Conservation (phyloP, 345 rosid species). For the Gossypium bickii region DNA sequence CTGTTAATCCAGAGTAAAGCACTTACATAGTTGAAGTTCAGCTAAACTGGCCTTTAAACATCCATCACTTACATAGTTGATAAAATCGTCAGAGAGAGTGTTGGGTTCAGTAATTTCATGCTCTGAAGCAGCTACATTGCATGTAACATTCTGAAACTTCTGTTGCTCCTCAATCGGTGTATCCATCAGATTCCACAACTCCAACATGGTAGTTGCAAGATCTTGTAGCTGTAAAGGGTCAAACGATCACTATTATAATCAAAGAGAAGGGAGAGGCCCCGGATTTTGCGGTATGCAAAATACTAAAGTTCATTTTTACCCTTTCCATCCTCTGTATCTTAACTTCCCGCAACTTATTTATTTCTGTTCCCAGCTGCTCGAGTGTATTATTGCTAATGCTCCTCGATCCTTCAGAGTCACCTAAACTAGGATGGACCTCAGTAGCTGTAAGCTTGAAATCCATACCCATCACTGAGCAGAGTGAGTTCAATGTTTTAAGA, state of each 20-base stretch:
- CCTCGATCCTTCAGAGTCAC: conserved; percentile 46
- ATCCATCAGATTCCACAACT: conserved; percentile 98
- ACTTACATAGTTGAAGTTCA: not conserved
- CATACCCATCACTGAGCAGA: conserved; percentile 72
- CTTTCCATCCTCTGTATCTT: conserved; percentile 84
- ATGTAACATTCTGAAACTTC: conserved; percentile 76
- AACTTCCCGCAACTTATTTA: conserved; percentile 55
- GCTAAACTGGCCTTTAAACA: not conserved
- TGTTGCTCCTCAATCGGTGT: conserved; percentile 97
- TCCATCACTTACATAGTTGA: conserved; percentile 59
- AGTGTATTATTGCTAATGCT: conserved; percentile 58
- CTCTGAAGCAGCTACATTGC: conserved; percentile 95
- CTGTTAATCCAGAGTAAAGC: not conserved
- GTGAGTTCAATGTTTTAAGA: conserved; percentile 40
- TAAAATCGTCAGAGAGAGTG: conserved; percentile 73
- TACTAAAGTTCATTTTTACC: conserved; percentile 35
- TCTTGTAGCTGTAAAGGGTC: conserved; percentile 78
- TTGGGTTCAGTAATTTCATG: conserved; percentile 85
- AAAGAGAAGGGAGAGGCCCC: not conserved
- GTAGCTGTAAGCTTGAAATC: conserved; percentile 52
- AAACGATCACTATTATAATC: conserved; percentile 12
- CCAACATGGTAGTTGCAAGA: conserved; percentile 85
- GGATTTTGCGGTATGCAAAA: conserved; percentile 8
- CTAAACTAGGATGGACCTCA: conserved; percentile 54
- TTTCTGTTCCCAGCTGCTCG: conserved; percentile 40